Evolutionary conservation across 2,329 filamentous ascomycete species (phyloP).

Genomic region (Scorias spongiosa): DNA sequence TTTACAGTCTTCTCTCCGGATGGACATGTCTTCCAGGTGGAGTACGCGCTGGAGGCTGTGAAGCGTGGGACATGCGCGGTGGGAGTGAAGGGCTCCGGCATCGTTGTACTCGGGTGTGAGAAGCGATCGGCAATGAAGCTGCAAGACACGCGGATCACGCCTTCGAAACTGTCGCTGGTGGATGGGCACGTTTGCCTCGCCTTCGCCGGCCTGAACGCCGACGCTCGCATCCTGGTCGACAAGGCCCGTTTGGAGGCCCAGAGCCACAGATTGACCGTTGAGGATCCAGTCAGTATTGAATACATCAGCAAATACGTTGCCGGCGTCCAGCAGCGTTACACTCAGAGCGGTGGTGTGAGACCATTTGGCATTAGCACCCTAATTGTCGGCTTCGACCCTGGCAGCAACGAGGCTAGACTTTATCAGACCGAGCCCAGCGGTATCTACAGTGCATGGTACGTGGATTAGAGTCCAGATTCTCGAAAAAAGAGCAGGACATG

Average conservation of each 20-base stretch:
- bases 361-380: slow-evolving; percentile 98
- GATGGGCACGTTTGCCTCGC: slow-evolving; percentile 94
- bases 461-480: slow-evolving; percentile 3
- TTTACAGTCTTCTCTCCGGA: slow-evolving; percentile 84
- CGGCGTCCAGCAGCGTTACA: slow-evolving; percentile 96
- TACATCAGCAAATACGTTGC: slow-evolving; percentile 99
- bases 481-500: not conserved
- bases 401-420: slow-evolving; percentile 71
- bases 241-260: slow-evolving; percentile 95
- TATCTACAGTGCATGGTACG: slow-evolving; percentile 96
- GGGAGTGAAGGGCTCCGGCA: slow-evolving; percentile 84
- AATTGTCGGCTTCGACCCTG: slow-evolving; percentile 95
- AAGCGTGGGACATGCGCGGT: slow-evolving; percentile 99
- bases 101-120: slow-evolving; percentile 94
- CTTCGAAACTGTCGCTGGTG: slow-evolving; percentile 93
- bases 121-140: slow-evolving; percentile 99
- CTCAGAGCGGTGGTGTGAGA: slow-evolving; percentile 91
- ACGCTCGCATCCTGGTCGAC: slow-evolving; percentile 94
- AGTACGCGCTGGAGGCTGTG: slow-evolving; percentile 97
- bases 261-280: slow-evolving; percentile 89
- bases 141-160: slow-evolving; percentile 96
- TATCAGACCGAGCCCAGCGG: slow-evolving; percentile 99
- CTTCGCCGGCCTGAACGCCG: slow-evolving; percentile 93
- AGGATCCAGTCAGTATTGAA: slow-evolving; percentile 94
- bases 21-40: slow-evolving; percentile 98